Evolutionary conservation across 305 asterid genomes (phyloP).

Genomic region (Lippia alba): DNA sequence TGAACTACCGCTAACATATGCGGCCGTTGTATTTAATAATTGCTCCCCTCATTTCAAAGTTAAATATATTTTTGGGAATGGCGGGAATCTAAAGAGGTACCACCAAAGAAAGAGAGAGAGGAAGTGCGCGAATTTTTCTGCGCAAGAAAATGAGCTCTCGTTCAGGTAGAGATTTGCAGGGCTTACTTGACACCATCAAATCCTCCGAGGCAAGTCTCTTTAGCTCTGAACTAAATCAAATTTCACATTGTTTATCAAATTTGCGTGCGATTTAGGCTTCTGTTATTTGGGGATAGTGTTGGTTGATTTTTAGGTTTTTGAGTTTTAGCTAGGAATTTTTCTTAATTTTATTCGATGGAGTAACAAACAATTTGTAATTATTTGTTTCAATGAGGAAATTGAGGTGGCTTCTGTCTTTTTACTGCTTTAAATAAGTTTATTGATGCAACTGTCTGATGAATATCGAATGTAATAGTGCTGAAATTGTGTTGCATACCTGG

Average conservation of each 20-base stretch:
- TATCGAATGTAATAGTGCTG: neutral
- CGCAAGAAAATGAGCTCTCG: constrained; percentile 45
- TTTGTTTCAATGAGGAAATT: constrained; percentile 2
- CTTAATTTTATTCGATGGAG: constrained; percentile 3
- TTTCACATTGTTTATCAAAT: constrained; percentile 10
- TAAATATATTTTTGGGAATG: constrained; percentile 13
- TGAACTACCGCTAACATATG: neutral
- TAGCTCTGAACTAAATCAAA: constrained; percentile 20
- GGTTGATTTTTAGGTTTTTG: constrained; percentile 27
- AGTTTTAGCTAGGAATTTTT: neutral
- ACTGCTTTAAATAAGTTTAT: neutral
- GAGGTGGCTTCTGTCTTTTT: neutral
- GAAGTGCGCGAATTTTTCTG: neutral
- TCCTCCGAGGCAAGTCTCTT: constrained; percentile 66
- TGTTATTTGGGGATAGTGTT: constrained; percentile 15
- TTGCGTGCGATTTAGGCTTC: constrained; percentile 1
- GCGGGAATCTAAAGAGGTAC: constrained; percentile 49
- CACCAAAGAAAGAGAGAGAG: constrained; percentile 29
- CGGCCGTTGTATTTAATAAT: neutral
- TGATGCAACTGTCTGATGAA: constrained; percentile 7
- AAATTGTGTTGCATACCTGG: neutral
- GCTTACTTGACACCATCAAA: constrained; percentile 66
- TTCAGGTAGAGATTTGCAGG: constrained; percentile 48
- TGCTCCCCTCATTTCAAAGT: neutral
- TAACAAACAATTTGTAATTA: neutral